Evolutionary conservation across 177 flowering plant genomes (phyloP), one percentile per base, ranked within the genome.

Genomic region (Vitis hybrid): DNA sequence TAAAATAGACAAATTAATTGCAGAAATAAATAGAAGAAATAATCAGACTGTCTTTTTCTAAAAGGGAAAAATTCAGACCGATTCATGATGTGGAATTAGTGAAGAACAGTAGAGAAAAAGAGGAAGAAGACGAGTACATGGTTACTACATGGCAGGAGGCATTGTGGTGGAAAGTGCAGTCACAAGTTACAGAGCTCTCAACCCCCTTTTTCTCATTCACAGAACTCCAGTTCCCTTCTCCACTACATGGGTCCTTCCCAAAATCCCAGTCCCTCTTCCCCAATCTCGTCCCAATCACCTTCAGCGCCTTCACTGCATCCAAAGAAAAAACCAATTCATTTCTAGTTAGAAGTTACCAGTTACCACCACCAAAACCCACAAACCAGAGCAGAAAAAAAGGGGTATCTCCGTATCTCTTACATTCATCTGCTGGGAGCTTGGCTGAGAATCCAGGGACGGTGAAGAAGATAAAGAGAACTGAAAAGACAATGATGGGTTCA

Each of bases 251-350:
- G 62, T 91, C 90, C 49, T 52, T 74, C 27, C 50, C 71, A 61
- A 87, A 88, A 68, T 88, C 78, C 97, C 97, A 91, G 6, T 84
- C 88, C 16, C 13, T 84, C 77, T 87, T 89, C 73, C 89, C 91
- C 78, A 91, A 65, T 56, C 70, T 79, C 46, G 51, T 73, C 54
- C 69, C 89, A 14, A 91, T 87, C 64, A 70, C 78, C 69, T 59
- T 83, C 78, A 91, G 73, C 18, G 83, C 89, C 59, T 76, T 74
- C 84, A 87, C 97, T 91, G 86, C 67, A 58, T 35, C n/a, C 32
- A 46, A 32, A 62, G 32, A 11, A 35, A 15, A 35, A 15, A 35
- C 19, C 21, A 15, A 24, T 35, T 13, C 4, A 18, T 40, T 15
- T 11, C 15, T 11, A 11, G 4, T 52, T 11, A 52, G 55, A 10